Evolutionary conservation across 257 asterid species (phyloP).

Genomic region (Fraxinus excelsior): DNA sequence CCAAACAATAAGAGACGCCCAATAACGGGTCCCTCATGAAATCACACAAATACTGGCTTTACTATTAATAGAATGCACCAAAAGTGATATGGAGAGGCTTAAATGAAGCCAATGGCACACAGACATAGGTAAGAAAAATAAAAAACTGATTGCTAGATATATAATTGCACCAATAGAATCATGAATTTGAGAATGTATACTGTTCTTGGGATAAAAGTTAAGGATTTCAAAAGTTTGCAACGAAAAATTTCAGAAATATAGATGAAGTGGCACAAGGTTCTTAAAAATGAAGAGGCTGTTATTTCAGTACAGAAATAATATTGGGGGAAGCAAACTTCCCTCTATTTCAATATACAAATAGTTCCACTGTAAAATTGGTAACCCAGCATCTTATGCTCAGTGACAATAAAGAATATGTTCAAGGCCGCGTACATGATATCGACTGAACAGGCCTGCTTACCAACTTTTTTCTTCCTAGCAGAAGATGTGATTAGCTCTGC

Average conservation of each 20-base stretch:
- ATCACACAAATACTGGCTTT: not conserved
- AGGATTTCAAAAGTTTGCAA: not conserved
- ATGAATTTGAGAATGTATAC: not conserved
- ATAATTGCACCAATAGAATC: slow-evolving; percentile 12
- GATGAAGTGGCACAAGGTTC: not conserved
- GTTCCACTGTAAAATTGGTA: no score
- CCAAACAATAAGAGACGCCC: slow-evolving; percentile 17
- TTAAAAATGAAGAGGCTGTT: not conserved
- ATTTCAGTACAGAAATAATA: not conserved
- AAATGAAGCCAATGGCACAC: slow-evolving; percentile 1
- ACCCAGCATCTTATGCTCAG: not conserved
- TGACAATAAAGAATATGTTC: not conserved
- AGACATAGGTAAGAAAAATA: not conserved
- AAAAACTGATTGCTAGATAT: not conserved
- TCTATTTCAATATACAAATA: not conserved
- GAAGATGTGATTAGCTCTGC: slow-evolving; percentile 83
- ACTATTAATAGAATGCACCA: not conserved
- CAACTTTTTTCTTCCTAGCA: slow-evolving; percentile 77
- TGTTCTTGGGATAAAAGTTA: not conserved
- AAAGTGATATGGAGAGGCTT: not conserved
- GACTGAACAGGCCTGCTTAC: slow-evolving; percentile 36
- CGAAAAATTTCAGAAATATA: not conserved
- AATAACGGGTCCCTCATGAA: slow-evolving; percentile 9
- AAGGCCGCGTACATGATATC: not conserved
- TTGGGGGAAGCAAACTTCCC: not conserved